Percentiles rank a stretch among this genome's conserved stretches.
phyloP scores from a whole-genome alignment of 148 eudicot genomes.

The Fagopyrum homotropicum region DNA sequence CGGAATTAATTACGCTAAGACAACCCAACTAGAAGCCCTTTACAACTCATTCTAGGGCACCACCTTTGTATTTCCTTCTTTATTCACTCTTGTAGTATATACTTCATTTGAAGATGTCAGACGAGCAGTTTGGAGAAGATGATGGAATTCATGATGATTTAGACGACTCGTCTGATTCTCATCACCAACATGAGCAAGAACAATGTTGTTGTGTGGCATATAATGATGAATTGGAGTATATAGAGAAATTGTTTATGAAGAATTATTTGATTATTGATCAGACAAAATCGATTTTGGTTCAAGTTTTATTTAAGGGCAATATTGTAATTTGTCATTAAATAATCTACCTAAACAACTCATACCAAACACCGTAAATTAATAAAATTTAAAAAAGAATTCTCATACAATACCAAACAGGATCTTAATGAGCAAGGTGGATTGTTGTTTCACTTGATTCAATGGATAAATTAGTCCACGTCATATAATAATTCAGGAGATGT shows the following conservation, averaged over 20 bases:
- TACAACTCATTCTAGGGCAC: constrained; percentile 55
- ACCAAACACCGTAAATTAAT: too few species aligned
- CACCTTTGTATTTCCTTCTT: constrained; percentile 82
- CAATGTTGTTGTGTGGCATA: constrained; percentile 58
- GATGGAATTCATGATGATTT: constrained; percentile 58
- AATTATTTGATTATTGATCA: constrained; percentile 45
- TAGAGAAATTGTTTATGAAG: constrained; percentile 88
- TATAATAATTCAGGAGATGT: too few species aligned
- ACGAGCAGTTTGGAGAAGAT: constrained; percentile 74
- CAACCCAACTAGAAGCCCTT: constrained; percentile 65
- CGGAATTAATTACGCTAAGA: constrained; percentile 34
- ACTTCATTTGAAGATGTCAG: constrained; percentile 70
- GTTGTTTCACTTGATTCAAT: too few species aligned
- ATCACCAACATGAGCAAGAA: constrained; percentile 58
- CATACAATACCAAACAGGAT: too few species aligned
- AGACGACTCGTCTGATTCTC: constrained; percentile 60
- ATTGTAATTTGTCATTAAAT: too few species aligned
- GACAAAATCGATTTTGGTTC: too few species aligned
- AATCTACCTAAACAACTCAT: too few species aligned
- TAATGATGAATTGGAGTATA: constrained; percentile 76
- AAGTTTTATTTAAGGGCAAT: too few species aligned
- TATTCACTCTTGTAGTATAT: constrained; percentile 82
- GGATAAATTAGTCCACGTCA: too few species aligned
- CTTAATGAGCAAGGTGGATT: too few species aligned
- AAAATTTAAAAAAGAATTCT: too few species aligned